A percentile compares a stretch with the other conserved stretches of the same genome.
Evolutionary conservation across 2,329 filamentous ascomycete species (phyloP).

Genomic region (Colletotrichum sp.): DNA sequence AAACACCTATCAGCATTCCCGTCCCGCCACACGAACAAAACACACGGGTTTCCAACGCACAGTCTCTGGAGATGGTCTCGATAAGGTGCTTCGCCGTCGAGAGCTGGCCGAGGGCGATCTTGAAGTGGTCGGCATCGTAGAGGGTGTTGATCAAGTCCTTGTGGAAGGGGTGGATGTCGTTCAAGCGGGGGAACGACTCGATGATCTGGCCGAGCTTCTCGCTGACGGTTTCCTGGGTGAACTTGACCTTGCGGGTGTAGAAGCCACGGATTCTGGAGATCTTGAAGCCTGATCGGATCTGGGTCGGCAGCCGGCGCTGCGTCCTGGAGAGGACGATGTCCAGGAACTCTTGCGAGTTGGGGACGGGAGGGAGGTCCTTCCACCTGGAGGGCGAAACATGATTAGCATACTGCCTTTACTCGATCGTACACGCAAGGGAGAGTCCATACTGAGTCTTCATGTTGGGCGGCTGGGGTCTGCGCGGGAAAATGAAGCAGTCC

Average conservation of each 20-base stretch:
- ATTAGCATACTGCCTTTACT: not conserved
- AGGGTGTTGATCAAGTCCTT: conserved; percentile 92
- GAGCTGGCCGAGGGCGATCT: conserved; percentile 93
- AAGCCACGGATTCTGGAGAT: conserved; percentile 72
- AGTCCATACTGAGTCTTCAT: conserved; percentile 23
- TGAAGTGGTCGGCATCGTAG: conserved; percentile 98
- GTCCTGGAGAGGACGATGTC: conserved; percentile 96
- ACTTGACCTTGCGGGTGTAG: conserved; percentile 84
- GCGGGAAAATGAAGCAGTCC: conserved; percentile 13
- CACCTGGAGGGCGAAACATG: conserved; percentile 39
- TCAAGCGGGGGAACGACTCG: conserved; percentile 88
- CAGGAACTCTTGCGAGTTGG: conserved; percentile 92
- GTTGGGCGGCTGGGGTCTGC: conserved; percentile 16
- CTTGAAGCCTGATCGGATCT: conserved; percentile 95
- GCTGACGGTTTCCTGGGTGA: conserved; percentile 93
- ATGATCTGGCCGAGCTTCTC: conserved; percentile 93
- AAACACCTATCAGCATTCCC: not conserved
- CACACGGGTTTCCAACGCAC: not conserved
- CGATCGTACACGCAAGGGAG: not conserved
- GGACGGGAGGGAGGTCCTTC: conserved; percentile 86
- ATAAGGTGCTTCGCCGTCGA: conserved; percentile 96
- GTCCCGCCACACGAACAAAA: not conserved
- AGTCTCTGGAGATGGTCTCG: conserved; percentile 94
- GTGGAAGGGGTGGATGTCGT: conserved; percentile 93
- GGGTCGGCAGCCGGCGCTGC: conserved; percentile 89